Conservation (phyloP, 495 filamentous ascomycete species). For the Hypoxylon lienhwacheense region DNA sequence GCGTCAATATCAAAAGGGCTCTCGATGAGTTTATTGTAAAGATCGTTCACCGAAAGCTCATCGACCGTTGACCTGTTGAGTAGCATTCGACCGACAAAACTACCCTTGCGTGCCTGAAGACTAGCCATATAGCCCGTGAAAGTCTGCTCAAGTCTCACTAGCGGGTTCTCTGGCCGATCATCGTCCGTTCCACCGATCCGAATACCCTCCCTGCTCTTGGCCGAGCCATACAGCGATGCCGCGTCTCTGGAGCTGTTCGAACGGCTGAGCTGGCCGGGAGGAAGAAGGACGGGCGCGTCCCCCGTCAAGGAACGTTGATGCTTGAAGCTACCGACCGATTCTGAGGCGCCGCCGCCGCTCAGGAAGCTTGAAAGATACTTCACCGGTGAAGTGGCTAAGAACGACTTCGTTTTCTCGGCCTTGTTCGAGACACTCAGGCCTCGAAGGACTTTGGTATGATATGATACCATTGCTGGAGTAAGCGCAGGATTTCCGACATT, state of each 20-base stretch:
- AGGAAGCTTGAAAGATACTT: constrained; percentile 88
- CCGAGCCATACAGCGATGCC: constrained; percentile 48
- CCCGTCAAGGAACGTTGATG: constrained; percentile 44
- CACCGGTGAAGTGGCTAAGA: constrained; percentile 79
- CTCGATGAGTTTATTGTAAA: constrained; percentile 88
- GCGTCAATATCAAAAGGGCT: constrained; percentile 73
- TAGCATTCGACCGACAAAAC: constrained; percentile 75
- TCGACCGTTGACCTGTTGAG: constrained; percentile 71
- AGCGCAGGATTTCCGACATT: constrained; percentile 67
- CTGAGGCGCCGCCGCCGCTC: constrained; percentile 50
- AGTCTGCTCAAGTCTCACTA: constrained; percentile 78
- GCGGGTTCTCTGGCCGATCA: constrained; percentile 54
- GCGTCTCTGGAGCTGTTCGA: constrained; percentile 50
- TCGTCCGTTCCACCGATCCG: constrained; percentile 47
- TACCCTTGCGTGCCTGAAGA: constrained; percentile 80
- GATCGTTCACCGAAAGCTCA: constrained; percentile 78
- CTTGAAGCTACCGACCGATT: constrained; percentile 37
- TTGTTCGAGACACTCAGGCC: constrained; percentile 66
- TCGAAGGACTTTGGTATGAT: constrained; percentile 72
- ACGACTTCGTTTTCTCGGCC: constrained; percentile 61
- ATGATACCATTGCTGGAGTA: constrained; percentile 63
- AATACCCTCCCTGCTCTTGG: constrained; percentile 54
- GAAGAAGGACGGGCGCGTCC: constrained; percentile 39
- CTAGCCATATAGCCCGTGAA: constrained; percentile 82
- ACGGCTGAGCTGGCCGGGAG: constrained; percentile 39